These are phyloP conservation scores for Setomelanomma holmii DNA, from an alignment of 2,329 filamentous ascomycete genomes.

Conservation along the genomic window DNA sequence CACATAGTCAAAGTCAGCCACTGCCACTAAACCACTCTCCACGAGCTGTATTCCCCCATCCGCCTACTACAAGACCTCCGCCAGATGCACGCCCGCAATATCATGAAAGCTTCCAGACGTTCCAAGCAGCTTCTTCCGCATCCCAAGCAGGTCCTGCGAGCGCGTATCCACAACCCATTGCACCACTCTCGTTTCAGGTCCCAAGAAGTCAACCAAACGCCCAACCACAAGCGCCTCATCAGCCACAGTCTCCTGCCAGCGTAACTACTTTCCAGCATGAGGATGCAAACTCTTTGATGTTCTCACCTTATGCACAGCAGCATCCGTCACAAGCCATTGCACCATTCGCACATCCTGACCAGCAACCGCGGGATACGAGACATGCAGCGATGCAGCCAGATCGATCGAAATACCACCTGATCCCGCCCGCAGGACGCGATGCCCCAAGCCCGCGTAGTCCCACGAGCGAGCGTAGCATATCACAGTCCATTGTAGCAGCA, in stretches of 20 bases:
- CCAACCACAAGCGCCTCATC: background rate
- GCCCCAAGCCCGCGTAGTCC: conserved; percentile 6
- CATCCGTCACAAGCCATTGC: background rate
- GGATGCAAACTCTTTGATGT: background rate
- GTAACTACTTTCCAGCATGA: background rate
- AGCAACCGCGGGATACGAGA: conserved; percentile 4
- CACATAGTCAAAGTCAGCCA: conserved; percentile 13
- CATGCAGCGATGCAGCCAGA: background rate
- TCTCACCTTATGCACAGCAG: conserved; percentile 12
- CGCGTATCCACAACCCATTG: conserved; percentile 12
- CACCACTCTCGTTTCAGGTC: conserved; percentile 21
- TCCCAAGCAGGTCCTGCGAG: conserved; percentile 10
- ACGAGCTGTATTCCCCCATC: conserved; percentile 1
- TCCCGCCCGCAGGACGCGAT: background rate
- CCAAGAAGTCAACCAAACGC: conserved; percentile 6
- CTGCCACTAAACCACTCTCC: conserved; percentile 4
- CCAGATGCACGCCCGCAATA: conserved; percentile 4
- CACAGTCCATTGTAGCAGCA: conserved; percentile 7
- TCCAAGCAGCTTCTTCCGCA: conserved; percentile 1
- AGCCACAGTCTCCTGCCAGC: background rate
- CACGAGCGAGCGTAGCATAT: conserved; percentile 13
- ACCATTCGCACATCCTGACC: conserved; percentile 1
- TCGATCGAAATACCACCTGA: background rate
- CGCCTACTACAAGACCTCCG: background rate
- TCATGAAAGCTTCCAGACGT: conserved; percentile 1